phyloP scores from a whole-genome alignment of 192 early-diverging fungal genomes.

The Polychytrium aggregatum region DNA sequence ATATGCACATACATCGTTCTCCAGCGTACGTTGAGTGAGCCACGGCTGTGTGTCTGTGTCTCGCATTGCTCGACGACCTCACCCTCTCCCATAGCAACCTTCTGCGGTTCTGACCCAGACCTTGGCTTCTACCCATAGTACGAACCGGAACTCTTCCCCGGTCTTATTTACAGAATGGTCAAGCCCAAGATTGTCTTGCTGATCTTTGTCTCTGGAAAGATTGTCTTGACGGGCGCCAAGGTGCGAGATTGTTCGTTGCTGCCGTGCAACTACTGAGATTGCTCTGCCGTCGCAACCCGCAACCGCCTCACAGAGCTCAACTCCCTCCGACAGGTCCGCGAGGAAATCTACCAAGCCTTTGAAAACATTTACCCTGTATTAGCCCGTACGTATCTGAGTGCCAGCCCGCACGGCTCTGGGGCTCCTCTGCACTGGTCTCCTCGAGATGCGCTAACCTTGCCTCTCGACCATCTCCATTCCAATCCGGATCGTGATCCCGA shows the following conservation, averaged over 20 bases:
- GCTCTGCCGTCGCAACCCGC: too few species aligned
- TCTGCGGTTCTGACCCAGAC: slow-evolving; percentile 8
- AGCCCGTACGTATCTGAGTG: slow-evolving; percentile 22
- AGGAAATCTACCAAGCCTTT: slow-evolving; percentile 97
- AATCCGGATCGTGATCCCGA: too few species aligned
- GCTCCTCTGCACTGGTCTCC: too few species aligned
- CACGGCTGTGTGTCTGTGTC: slow-evolving; percentile 46
- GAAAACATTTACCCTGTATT: slow-evolving; percentile 96
- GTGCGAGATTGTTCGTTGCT: too few species aligned
- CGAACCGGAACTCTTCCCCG: slow-evolving; percentile 98
- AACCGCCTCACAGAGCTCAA: too few species aligned
- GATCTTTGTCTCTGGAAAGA: slow-evolving; percentile 98
- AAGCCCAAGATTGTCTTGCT: slow-evolving; percentile 97
- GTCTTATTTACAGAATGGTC: slow-evolving; percentile 98
- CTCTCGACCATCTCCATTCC: too few species aligned
- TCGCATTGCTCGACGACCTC: neutral
- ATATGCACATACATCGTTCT: slow-evolving; percentile 86
- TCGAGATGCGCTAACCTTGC: too few species aligned
- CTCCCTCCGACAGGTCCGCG: slow-evolving; percentile 46
- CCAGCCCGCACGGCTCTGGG: too few species aligned
- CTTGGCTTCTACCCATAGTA: slow-evolving; percentile 48
- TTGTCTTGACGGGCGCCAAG: slow-evolving; percentile 99
- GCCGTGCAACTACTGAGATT: too few species aligned
- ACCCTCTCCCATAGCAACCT: too few species aligned
- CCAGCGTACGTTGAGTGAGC: too few species aligned